Evolutionary conservation across 2,329 filamentous ascomycete species (phyloP), one percentile per base, ranked within the genome.

Genomic region (Clarireedia sp.): DNA sequence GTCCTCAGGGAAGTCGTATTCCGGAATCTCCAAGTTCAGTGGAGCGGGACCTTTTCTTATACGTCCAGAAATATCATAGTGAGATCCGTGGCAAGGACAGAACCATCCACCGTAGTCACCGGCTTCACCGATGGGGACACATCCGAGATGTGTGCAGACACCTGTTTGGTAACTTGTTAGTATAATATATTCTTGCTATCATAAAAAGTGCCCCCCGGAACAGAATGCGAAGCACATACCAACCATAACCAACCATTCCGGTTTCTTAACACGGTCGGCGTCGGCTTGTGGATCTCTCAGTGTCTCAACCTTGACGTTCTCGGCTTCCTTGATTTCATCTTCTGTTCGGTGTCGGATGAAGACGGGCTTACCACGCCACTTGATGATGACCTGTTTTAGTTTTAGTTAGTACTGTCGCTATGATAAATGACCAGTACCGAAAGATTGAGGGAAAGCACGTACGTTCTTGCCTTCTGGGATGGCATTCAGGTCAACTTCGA

Each of bases 391-490:
- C 87, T 91, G 44, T 60, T 54, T 46, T 40, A 29, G 49, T 51
- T 21, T 47, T 46, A 57, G 48, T 38, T 26, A 14, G 24, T 12
- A 9, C 3, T 26, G n/a, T 40, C 14, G 41, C 38, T 41, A 26
- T n/a, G 36, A 10, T 10, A 48, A 48, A n/a, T 5, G 38, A 17
- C 16, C 17, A 21, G 33, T 44, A 17, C 7, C 2, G 17, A 10
- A 21, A 48, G 24, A 41, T 53, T n/a, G 3, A n/a, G 12, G n/a
- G 37, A 43, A n/a, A 12, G n/a, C 8, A 79, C 87, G 73, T 79
- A 91, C 94, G 79, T 99, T 99, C 88, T 97, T 99, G 82, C 94
- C 94, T 81, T 97, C 92, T 61, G 94, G 94, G 69, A 99, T 97
- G 63, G 89, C 74, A 68, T 79, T 80, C 65, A 99, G 87, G 74